Evolutionary conservation across 208 protist genomes (phyloP).

Genomic region (Crithidia mellificae): DNA sequence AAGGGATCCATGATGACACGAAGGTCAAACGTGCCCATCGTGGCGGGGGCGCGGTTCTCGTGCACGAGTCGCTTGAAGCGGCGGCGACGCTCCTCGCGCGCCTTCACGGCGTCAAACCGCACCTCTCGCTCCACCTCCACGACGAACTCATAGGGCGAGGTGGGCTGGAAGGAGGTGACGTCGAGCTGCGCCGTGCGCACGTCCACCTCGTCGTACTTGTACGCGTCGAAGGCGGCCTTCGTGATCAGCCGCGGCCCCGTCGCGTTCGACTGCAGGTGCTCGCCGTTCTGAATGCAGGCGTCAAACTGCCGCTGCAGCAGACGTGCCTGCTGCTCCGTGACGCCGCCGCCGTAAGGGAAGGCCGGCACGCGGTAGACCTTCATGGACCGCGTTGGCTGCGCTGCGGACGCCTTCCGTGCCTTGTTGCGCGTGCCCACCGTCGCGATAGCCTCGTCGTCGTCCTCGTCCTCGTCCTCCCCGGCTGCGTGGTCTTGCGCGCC

Average conservation of each 20-base stretch:
- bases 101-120: constrained; percentile 74
- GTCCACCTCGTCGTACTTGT: constrained; percentile 50
- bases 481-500: no score
- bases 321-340: constrained; percentile 65
- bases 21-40: constrained; percentile 90
- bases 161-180: constrained; percentile 46
- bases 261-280: constrained; percentile 32
- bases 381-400: constrained; percentile 10
- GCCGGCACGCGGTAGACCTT: constrained; percentile 74
- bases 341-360: constrained; percentile 86
- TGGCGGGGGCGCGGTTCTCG: constrained; percentile 66
- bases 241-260: constrained; percentile 44
- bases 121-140: constrained; percentile 79
- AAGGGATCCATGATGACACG: constrained; percentile 90
- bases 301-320: constrained; percentile 58
- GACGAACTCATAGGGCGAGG: constrained; percentile 86
- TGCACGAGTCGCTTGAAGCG: constrained; percentile 70
- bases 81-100: constrained; percentile 64
- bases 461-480: constrained; percentile 32
- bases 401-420: constrained; percentile 1
- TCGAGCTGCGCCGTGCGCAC: constrained; percentile 33
- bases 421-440: constrained; percentile 34
- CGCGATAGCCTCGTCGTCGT: constrained; percentile 23
- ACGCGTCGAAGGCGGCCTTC: constrained; percentile 41
- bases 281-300: constrained; percentile 43